These are phyloP conservation scores for Rhododendron ovatum DNA, from an alignment of 148 eudicot species.

Conservation along the genomic window DNA sequence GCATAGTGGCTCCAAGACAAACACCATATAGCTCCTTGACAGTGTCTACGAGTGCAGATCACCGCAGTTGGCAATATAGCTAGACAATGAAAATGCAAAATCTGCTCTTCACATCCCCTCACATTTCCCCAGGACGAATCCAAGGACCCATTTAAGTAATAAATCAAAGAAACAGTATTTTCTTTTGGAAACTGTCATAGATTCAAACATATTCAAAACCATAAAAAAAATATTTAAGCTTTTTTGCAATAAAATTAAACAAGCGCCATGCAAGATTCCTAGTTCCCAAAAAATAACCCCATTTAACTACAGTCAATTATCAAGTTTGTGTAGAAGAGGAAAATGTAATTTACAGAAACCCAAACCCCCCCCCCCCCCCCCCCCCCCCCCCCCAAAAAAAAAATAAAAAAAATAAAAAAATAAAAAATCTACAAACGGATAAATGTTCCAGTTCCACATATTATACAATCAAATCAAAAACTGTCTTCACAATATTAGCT, in stretches of 20 bases:
- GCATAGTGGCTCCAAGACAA: neutral
- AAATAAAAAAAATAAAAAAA: too few species aligned
- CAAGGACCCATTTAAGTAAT: neutral
- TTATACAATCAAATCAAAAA: neutral
- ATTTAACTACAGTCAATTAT: neutral
- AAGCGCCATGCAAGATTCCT: neutral
- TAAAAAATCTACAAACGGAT: neutral
- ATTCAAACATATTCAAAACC: neutral
- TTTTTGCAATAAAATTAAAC: neutral
- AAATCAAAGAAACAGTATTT: neutral
- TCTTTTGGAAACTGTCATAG: neutral
- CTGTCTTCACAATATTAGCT: neutral
- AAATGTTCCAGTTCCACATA: neutral
- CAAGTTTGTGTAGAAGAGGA: neutral
- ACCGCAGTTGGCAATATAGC: neutral
- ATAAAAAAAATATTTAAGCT: neutral
- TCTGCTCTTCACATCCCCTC: neutral
- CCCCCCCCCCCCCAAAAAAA: too few species aligned
- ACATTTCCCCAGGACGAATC: neutral
- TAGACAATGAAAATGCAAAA: neutral
- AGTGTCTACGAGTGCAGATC: neutral
- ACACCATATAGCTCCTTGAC: neutral
- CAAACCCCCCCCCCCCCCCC: neutral
- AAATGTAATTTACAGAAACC: neutral
- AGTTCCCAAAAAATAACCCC: neutral